These are phyloP conservation scores for Stereocaulon alpinum DNA, from an alignment of 495 filamentous ascomycete genomes.

Conservation along the genomic window DNA sequence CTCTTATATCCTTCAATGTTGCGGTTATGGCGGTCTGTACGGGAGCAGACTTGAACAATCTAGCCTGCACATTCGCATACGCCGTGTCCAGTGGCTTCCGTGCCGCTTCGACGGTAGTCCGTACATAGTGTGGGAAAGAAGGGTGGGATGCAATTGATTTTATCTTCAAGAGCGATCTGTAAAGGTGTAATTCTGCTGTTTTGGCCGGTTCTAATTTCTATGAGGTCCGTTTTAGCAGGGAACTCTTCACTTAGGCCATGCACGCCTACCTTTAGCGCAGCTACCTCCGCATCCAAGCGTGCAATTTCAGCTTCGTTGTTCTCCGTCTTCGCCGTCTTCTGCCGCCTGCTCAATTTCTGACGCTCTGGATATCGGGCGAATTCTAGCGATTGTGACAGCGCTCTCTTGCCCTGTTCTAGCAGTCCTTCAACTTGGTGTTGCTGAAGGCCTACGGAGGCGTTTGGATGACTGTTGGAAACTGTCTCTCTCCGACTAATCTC, in stretches of 20 bases:
- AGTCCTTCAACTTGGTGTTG: constrained; percentile 38
- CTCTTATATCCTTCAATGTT: constrained; percentile 52
- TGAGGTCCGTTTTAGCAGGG: constrained; percentile 19
- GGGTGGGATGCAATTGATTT: constrained; percentile 54
- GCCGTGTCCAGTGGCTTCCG: constrained; percentile 39
- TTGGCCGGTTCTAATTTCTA: constrained; percentile 53
- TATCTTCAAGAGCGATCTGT: constrained; percentile 62
- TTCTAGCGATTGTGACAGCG: constrained; percentile 62
- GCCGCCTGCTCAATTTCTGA: constrained; percentile 71
- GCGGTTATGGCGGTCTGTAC: constrained; percentile 59
- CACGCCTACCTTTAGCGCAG: constrained; percentile 56
- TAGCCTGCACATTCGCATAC: constrained; percentile 65
- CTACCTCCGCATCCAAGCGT: constrained; percentile 59
- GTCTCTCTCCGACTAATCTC: constrained; percentile 24
- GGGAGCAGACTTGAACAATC: constrained; percentile 64
- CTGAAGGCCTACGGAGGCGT: neutral
- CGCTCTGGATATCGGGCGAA: constrained; percentile 77
- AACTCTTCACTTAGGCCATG: neutral
- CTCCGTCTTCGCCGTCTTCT: constrained; percentile 53
- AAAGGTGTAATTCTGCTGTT: constrained; percentile 58
- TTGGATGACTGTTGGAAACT: neutral
- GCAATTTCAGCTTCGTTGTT: constrained; percentile 30
- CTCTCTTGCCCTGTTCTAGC: constrained; percentile 46
- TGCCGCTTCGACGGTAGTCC: constrained; percentile 26
- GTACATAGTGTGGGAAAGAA: constrained; percentile 33